Conservation (phyloP, 345 rosid species). For the Garcia nutans region DNA sequence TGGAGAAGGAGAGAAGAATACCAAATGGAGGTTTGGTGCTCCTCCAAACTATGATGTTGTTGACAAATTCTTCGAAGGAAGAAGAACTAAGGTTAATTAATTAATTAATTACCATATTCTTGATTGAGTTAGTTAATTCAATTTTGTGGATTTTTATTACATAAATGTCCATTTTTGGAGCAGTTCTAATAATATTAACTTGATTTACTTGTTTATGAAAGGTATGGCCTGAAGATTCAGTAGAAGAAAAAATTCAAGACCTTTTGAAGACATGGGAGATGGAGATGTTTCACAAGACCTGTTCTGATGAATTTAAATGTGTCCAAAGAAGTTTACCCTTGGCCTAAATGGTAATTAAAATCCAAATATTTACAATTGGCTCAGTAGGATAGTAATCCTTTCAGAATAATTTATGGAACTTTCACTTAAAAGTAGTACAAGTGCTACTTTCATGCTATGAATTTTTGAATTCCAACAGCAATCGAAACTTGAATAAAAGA, state of each 20-base stretch:
- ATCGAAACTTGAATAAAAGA: too few species aligned
- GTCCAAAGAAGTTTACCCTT: slow-evolving; percentile 34
- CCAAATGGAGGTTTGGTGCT: slow-evolving; percentile 50
- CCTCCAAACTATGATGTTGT: slow-evolving; percentile 57
- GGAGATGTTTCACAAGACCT: slow-evolving; percentile 53
- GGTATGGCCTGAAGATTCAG: slow-evolving; percentile 63
- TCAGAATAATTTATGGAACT: too few species aligned
- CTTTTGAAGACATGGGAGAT: slow-evolving; percentile 70
- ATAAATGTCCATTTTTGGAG: too few species aligned
- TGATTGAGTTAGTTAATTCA: too few species aligned
- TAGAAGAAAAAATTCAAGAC: slow-evolving; percentile 62
- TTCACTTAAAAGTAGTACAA: too few species aligned
- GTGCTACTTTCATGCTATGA: too few species aligned
- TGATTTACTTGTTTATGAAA: neutral
- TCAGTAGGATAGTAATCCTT: too few species aligned
- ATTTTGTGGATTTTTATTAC: too few species aligned
- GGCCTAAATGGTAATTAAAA: slow-evolving; percentile 47
- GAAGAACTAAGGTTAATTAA: slow-evolving; percentile 43
- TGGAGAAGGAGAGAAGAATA: slow-evolving; percentile 58
- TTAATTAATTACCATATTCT: too few species aligned
- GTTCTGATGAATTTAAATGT: slow-evolving; percentile 39
- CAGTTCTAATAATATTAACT: too few species aligned
- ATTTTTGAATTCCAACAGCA: too few species aligned
- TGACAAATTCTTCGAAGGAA: slow-evolving; percentile 61
- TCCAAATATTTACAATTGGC: neutral